Conservation (phyloP, 768 basidiomycete species). For the Pisolithus sp. region DNA sequence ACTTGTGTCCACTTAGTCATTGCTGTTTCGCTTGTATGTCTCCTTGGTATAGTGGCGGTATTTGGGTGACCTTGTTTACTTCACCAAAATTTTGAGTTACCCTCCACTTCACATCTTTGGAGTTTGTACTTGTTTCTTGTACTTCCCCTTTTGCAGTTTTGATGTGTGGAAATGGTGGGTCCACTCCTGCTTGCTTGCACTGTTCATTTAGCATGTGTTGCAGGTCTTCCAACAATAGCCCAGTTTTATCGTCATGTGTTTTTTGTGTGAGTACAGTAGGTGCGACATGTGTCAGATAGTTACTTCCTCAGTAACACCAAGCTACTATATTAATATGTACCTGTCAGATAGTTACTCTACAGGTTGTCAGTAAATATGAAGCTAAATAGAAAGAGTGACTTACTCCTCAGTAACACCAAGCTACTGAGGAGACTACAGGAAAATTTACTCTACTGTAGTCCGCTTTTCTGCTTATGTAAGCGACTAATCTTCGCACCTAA, state of each 20-base stretch:
- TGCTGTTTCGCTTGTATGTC: too few relatives aligned
- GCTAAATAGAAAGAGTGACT: too few relatives aligned
- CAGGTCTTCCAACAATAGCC: constrained; percentile 30
- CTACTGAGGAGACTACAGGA: too few relatives aligned
- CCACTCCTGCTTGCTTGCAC: not conserved
- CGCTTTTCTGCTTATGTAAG: too few relatives aligned
- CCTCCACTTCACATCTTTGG: not conserved
- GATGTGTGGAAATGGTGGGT: not conserved
- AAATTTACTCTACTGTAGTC: too few relatives aligned
- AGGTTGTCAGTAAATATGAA: too few relatives aligned
- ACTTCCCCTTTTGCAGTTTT: not conserved
- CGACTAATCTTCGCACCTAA: too few relatives aligned
- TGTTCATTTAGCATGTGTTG: constrained; percentile 24
- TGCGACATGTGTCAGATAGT: not conserved
- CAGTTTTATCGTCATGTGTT: constrained; percentile 20
- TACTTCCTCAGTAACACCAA: too few relatives aligned
- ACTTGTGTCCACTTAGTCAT: too few relatives aligned
- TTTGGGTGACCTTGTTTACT: not conserved
- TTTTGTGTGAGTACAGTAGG: constrained; percentile 34
- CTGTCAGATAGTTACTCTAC: too few relatives aligned
- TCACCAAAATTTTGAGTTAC: not conserved
- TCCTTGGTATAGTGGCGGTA: not conserved
- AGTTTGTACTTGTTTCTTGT: not conserved
- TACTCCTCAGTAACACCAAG: too few relatives aligned
- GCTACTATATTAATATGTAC: too few relatives aligned